Evolutionary conservation across 441 rosid species (phyloP).

Genomic region (Erodium moschatum): DNA sequence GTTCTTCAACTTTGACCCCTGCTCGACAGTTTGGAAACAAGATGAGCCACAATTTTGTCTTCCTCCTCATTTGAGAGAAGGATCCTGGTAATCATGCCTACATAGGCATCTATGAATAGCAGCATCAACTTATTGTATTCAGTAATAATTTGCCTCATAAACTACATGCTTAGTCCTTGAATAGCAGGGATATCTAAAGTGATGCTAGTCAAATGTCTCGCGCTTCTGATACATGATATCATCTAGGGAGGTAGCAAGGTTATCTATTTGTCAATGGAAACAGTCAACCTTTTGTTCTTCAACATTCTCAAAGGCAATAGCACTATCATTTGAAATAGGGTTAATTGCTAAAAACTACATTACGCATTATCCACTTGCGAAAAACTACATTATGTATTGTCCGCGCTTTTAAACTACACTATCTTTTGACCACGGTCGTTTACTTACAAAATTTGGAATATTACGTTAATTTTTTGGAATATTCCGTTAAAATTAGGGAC

Average conservation of each 20-base stretch:
- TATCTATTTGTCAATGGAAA: not conserved
- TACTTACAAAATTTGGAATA: too few species aligned
- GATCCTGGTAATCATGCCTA: constrained; percentile 5
- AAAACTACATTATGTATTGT: too few species aligned
- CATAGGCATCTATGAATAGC: not conserved
- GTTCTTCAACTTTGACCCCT: constrained; percentile 41
- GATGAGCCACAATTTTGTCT: not conserved
- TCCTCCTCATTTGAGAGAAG: not conserved
- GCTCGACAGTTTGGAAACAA: constrained; percentile 17
- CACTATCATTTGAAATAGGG: constrained; percentile 3
- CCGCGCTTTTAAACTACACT: too few species aligned
- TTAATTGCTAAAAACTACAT: too few species aligned
- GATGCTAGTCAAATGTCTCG: not conserved
- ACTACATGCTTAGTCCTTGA: constrained; percentile 9
- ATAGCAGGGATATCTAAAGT: not conserved
- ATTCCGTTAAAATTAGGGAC: too few species aligned
- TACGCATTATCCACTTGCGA: too few species aligned
- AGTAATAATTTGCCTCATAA: constrained; percentile 4
- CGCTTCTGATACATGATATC: not conserved
- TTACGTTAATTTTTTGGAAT: too few species aligned
- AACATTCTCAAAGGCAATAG: not conserved
- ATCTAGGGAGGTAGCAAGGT: not conserved
- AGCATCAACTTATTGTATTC: not conserved
- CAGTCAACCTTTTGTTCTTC: not conserved
- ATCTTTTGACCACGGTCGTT: too few species aligned